Conservation (phyloP, 1,284 basidiomycete genomes). For the Meripilus lineatus region DNA sequence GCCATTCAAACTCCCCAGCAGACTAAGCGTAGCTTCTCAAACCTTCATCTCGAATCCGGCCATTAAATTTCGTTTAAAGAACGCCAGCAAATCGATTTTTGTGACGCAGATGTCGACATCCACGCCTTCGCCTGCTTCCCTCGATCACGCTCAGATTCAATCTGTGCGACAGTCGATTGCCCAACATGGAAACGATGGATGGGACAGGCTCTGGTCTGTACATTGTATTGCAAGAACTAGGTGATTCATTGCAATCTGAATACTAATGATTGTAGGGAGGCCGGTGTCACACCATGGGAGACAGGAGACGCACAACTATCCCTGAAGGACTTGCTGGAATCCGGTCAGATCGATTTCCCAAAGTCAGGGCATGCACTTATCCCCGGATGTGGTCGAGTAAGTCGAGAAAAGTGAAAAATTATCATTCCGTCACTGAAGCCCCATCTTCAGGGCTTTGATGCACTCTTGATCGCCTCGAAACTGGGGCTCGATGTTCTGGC, state of each 20-base stretch:
- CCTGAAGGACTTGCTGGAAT: slow-evolving; percentile 48
- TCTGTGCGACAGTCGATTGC: slow-evolving; percentile 8
- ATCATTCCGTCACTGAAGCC: neutral
- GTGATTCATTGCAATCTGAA: slow-evolving; percentile 4
- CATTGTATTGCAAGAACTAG: neutral
- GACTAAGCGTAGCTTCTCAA: too few relatives aligned
- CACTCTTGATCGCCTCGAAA: slow-evolving; percentile 44
- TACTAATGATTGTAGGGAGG: slow-evolving; percentile 38
- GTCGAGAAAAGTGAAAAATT: slow-evolving; percentile 21
- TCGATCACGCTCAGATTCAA: too few relatives aligned
- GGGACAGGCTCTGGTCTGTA: slow-evolving; percentile 28
- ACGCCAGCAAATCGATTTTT: too few relatives aligned
- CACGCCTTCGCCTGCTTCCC: too few relatives aligned
- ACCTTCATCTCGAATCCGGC: too few relatives aligned
- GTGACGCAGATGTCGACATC: too few relatives aligned
- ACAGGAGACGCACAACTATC: slow-evolving; percentile 48
- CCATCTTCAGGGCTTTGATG: slow-evolving; percentile 57
- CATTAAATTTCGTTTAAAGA: too few relatives aligned
- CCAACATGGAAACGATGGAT: slow-evolving; percentile 16
- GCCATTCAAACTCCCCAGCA: too few relatives aligned
- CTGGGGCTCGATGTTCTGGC: slow-evolving; percentile 46
- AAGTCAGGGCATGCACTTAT: slow-evolving; percentile 54
- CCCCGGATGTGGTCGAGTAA: slow-evolving; percentile 68
- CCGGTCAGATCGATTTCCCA: slow-evolving; percentile 44
- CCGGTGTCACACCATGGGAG: slow-evolving; percentile 65